Evolutionary conservation across 768 basidiomycete genomes (phyloP), one percentile per base, ranked within the genome.

Genomic region (Leccinum disarticulatum): DNA sequence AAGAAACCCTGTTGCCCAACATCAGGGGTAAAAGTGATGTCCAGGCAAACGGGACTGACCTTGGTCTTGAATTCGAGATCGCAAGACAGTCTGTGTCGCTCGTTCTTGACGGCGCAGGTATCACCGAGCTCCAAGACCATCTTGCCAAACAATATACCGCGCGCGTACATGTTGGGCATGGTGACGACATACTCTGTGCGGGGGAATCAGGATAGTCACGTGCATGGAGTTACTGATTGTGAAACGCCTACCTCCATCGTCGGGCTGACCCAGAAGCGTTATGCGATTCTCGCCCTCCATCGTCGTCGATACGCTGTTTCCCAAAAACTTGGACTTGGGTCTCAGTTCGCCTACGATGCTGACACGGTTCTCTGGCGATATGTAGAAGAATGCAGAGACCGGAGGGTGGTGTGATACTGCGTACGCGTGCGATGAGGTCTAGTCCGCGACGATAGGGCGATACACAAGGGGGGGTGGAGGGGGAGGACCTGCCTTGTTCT

Each of bases 31-130:
- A 8, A 5, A 4, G 13, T 22, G 43, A 6, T 4, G 28, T 19
- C 17, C 38, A 28, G 31, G 27, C 33, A 50, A 3, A 3, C 27
- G 15, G 6, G 19, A 25, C 1, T 77, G 53, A 91, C 93, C 85
- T 97, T 98, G 43, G 95, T 95, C 82, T 98, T 98, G 81, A 98
- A 99, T 65, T 98, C 94, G 36, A 98, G 77, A 70, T 96, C 94
- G 61, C 90, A 91, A 50, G 72, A 76, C 62, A 92, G 72, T 19
- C 85, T 86, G 48, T 85, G 84, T 67, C 85, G 86, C 68, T 91
- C 87, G 77, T 94, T 95, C 78, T 85, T 87, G 58, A 93, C 93
- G 8, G 79, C 82, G 66, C 93, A 94, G 35, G 85, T 83, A 74
- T 98, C 97, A 5, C 96, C 95, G 22, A 99, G 80, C 77, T 99